These are phyloP conservation scores for Pezicula radicicola DNA, from an alignment of 2,329 filamentous ascomycete genomes.

Conservation along the genomic window DNA sequence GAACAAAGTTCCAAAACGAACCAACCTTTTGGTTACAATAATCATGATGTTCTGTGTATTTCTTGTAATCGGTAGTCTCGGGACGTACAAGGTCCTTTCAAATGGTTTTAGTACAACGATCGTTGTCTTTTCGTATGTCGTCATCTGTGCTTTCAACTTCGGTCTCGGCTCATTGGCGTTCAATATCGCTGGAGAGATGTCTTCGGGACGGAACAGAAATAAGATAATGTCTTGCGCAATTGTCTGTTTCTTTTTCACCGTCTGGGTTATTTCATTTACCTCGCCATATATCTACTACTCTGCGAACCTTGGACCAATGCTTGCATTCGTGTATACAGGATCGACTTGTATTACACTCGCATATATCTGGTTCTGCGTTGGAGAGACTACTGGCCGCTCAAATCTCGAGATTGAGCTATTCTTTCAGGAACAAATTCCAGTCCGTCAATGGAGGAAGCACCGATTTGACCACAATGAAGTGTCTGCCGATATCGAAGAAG, in stretches of 20 bases:
- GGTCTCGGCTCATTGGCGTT: constrained; percentile 38
- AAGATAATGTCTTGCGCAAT: constrained; percentile 42
- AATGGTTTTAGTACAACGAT: constrained; percentile 29
- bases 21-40: constrained; percentile 35
- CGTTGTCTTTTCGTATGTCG: constrained; percentile 40
- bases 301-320: constrained; percentile 34
- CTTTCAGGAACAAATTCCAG: constrained; percentile 29
- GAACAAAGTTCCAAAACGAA: constrained; percentile 37
- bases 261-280: constrained; percentile 38
- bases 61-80: constrained; percentile 39
- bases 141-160: constrained; percentile 43
- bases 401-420: constrained; percentile 34
- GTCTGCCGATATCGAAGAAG: too few relatives aligned
- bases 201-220: constrained; percentile 44
- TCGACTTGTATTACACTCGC: constrained; percentile 29
- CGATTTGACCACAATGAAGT: too few relatives aligned
- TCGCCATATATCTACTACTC: constrained; percentile 39
- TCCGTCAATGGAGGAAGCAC: constrained; percentile 26
- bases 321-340: constrained; percentile 35
- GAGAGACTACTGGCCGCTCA: constrained; percentile 34
- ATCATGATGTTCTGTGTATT: constrained; percentile 36
- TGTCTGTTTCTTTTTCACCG: constrained; percentile 39
- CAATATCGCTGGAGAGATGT: constrained; percentile 43
- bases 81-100: constrained; percentile 23
- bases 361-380: constrained; percentile 37